These are phyloP conservation scores for Microbotryum saponariae DNA, from an alignment of 1,284 basidiomycete species.

Conservation along the genomic window DNA sequence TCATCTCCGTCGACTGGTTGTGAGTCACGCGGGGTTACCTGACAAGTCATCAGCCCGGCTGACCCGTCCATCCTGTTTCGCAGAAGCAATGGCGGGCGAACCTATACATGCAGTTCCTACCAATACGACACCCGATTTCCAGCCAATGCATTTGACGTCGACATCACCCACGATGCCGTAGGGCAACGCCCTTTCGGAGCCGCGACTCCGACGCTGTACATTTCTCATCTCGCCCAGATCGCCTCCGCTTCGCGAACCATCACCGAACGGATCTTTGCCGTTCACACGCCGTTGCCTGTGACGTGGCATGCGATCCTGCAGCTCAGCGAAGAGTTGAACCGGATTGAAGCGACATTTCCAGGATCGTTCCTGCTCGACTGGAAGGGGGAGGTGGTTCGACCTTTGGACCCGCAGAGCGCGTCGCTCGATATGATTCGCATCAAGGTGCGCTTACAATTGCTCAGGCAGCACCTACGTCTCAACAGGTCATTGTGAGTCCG, in stretches of 20 bases:
- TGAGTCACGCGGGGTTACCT: no score
- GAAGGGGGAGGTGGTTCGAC: slow-evolving; percentile 6
- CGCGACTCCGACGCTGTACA: slow-evolving; percentile 18
- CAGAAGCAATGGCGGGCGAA: not conserved
- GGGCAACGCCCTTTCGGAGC: slow-evolving; percentile 6
- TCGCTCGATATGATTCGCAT: not conserved
- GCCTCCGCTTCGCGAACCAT: slow-evolving; percentile 5
- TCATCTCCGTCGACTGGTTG: slow-evolving; percentile 20
- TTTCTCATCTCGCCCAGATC: slow-evolving; percentile 11
- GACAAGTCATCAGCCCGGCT: no score
- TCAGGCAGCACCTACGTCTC: slow-evolving; percentile 12
- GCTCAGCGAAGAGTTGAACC: slow-evolving; percentile 17
- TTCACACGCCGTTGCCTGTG: slow-evolving; percentile 11
- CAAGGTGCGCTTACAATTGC: not conserved
- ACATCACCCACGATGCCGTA: slow-evolving; percentile 12
- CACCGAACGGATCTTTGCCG: slow-evolving; percentile 10
- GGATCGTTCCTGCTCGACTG: slow-evolving; percentile 1
- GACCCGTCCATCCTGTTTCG: slow-evolving; percentile 2
- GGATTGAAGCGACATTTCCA: slow-evolving; percentile 10
- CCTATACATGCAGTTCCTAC: slow-evolving; percentile 5
- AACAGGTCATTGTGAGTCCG: slow-evolving; percentile 22
- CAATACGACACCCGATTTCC: slow-evolving; percentile 24
- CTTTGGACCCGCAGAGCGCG: slow-evolving; percentile 9
- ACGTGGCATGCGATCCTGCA: slow-evolving; percentile 6
- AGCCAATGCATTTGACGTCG: slow-evolving; percentile 16